Percentiles rank a stretch among this genome's conserved stretches.
Conservation (phyloP, 2,329 filamentous ascomycete species). For the Stylonectria norvegica region DNA sequence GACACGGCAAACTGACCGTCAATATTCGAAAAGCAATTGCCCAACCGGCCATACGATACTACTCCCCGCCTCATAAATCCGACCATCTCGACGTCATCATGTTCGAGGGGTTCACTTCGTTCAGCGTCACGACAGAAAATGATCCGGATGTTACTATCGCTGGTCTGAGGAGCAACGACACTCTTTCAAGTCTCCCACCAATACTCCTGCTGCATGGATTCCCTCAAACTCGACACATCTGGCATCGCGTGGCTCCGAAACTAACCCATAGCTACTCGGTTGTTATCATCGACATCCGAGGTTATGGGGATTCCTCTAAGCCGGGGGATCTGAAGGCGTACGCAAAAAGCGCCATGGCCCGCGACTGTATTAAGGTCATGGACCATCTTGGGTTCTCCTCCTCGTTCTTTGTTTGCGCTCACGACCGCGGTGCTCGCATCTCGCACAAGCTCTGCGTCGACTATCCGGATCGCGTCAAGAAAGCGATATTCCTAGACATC, state of each 20-base stretch:
- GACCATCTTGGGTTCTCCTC: conserved; percentile 35
- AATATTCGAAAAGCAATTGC: too few relatives aligned
- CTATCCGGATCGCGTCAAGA: conserved; percentile 38
- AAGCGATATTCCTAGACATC: conserved; percentile 49
- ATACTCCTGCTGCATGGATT: conserved; percentile 52
- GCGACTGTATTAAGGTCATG: conserved; percentile 47
- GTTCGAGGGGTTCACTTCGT: conserved; percentile 38
- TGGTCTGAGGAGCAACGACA: conserved; percentile 36
- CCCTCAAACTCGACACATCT: conserved; percentile 51
- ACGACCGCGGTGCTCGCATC: conserved; percentile 56
- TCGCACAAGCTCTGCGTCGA: conserved; percentile 53
- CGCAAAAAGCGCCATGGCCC: conserved; percentile 48
- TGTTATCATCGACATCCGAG: conserved; percentile 48
- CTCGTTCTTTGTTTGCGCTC: conserved; percentile 48
- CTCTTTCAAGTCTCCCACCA: conserved; percentile 33
- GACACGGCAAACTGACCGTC: too few relatives aligned
- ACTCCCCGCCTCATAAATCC: too few relatives aligned
- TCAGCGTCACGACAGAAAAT: conserved; percentile 36
- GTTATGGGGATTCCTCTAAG: conserved; percentile 50
- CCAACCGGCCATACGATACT: too few relatives aligned
- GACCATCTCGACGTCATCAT: too few relatives aligned
- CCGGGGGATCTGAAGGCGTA: conserved; percentile 36
- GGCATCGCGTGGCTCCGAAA: conserved; percentile 43
- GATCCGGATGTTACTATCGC: conserved; percentile 40
- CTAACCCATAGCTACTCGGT: conserved; percentile 40